These are phyloP conservation scores for Saraca asoca DNA, from an alignment of 331 rosid genomes.

Conservation along the genomic window DNA sequence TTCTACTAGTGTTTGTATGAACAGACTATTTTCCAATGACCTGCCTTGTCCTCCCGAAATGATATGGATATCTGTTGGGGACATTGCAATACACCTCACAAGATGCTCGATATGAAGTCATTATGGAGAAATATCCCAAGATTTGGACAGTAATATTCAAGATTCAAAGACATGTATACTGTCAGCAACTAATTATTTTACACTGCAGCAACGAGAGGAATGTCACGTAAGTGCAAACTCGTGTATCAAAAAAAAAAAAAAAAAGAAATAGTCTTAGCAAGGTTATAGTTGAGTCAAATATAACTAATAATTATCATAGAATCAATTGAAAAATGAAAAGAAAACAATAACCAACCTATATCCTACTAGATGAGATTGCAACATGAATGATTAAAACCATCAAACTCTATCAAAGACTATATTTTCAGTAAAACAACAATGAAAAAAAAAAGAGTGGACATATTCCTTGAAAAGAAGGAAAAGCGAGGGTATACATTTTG, in stretches of 20 bases:
- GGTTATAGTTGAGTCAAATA: not conserved
- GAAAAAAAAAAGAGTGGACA: too few relatives aligned
- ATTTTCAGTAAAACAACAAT: too few relatives aligned
- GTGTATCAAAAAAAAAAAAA: not conserved
- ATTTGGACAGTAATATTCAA: constrained; percentile 41
- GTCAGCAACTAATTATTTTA: constrained; percentile 53
- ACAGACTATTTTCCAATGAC: constrained; percentile 42
- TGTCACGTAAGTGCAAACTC: constrained; percentile 16
- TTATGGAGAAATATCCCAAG: constrained; percentile 44
- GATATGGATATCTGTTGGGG: constrained; percentile 47
- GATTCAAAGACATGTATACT: constrained; percentile 38
- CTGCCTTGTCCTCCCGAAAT: constrained; percentile 39
- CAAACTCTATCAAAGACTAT: too few relatives aligned
- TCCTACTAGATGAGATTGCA: too few relatives aligned
- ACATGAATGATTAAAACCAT: too few relatives aligned
- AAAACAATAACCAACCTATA: too few relatives aligned
- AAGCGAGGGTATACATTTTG: too few relatives aligned
- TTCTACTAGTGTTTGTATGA: constrained; percentile 47
- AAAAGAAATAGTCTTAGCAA: too few relatives aligned
- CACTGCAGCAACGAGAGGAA: constrained; percentile 48
- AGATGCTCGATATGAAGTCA: constrained; percentile 60
- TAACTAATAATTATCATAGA: constrained; percentile 1
- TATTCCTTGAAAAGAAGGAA: too few relatives aligned
- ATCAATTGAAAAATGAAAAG: not conserved
- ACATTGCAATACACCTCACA: constrained; percentile 57